Conservation (phyloP, 495 filamentous ascomycete species). For the Letharia lupina region DNA sequence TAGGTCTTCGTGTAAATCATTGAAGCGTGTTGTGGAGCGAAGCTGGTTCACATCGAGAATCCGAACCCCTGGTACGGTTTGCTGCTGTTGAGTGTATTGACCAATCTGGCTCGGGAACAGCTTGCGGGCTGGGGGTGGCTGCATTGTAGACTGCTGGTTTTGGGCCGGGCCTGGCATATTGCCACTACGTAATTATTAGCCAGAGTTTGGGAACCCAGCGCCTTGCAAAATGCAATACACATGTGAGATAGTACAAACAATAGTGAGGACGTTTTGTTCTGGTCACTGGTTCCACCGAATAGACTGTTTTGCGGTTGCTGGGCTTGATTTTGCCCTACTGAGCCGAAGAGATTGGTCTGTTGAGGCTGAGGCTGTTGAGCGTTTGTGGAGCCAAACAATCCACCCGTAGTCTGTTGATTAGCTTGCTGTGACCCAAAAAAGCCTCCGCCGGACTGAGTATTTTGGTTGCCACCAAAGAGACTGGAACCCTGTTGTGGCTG, state of each 20-base stretch:
- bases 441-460: conserved; percentile 26
- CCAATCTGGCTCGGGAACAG: conserved; percentile 32
- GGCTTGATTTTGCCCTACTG: conserved; percentile 18
- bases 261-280: conserved; percentile 15
- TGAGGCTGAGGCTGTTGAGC: conserved; percentile 27
- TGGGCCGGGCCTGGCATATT: conserved; percentile 31
- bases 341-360: conserved; percentile 35
- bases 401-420: conserved; percentile 16
- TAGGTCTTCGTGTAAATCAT: conserved; percentile 76
- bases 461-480: conserved; percentile 30
- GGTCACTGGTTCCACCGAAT: conserved; percentile 29
- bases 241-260: conserved; percentile 15
- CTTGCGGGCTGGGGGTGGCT: conserved; percentile 25
- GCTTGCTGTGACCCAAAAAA: conserved; percentile 29
- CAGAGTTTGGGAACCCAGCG: background rate
- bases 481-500: conserved; percentile 29
- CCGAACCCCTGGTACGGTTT: conserved; percentile 59
- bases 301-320: conserved; percentile 30
- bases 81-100: conserved; percentile 41
- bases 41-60: conserved; percentile 63
- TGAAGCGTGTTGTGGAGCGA: conserved; percentile 78
- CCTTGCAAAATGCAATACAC: background rate
- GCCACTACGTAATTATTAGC: conserved; percentile 15
- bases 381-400: conserved; percentile 18
- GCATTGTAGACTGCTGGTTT: conserved; percentile 41